phyloP scores from a whole-genome alignment of 1,139 yeast species.

The Blastobotrys illinoisensis region DNA sequence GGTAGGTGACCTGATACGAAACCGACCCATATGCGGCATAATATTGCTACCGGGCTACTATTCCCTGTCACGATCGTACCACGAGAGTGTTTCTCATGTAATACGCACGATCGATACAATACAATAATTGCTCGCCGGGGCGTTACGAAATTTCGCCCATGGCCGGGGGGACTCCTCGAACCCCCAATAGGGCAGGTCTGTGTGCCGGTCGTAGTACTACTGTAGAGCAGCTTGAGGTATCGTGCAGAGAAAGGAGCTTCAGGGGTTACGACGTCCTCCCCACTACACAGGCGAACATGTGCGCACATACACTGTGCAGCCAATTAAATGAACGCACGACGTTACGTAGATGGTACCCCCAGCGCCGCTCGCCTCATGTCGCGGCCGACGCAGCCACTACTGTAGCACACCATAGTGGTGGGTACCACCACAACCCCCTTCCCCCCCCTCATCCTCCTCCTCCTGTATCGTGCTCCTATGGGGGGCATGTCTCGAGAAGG shows the following conservation, averaged over 20 bases:
- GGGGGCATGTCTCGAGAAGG: background rate
- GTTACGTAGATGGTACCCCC: background rate
- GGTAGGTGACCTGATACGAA: background rate
- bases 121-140: background rate
- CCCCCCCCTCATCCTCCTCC: background rate
- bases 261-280: background rate
- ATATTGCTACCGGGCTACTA: background rate
- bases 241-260: background rate
- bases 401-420: background rate
- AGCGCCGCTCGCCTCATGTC: background rate
- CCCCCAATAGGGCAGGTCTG: background rate
- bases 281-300: background rate
- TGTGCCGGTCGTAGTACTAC: background rate
- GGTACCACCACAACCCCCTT: background rate
- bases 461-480: no score
- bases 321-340: background rate
- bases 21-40: background rate
- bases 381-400: background rate
- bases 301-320: background rate
- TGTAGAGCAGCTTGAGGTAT: no score
- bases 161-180: background rate
- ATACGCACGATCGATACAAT: background rate
- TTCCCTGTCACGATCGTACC: background rate
- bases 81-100: background rate
- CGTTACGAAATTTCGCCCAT: background rate